Evolutionary conservation across 148 eudicot genomes (phyloP).

Genomic region (Vaccinium corymbosum): DNA sequence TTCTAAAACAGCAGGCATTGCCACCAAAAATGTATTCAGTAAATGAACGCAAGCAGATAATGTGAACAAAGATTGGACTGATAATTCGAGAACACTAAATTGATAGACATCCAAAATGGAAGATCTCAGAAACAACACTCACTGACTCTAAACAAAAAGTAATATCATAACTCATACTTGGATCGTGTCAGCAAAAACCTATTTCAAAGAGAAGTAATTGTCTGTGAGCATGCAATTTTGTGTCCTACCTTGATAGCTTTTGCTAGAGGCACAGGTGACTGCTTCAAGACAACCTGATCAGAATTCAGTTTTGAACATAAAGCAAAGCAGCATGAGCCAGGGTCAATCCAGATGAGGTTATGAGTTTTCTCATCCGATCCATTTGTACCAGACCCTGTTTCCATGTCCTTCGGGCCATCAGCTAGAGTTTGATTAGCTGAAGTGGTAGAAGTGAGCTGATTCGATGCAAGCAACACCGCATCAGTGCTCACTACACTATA

Average conservation of each 20-base stretch:
- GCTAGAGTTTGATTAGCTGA: constrained; percentile 24
- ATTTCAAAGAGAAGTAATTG: not conserved
- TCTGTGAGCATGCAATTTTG: not conserved
- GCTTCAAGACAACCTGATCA: constrained; percentile 68
- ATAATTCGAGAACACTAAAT: not conserved
- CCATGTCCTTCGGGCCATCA: constrained; percentile 24
- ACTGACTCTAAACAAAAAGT: not conserved
- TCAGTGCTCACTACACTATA: constrained; percentile 69
- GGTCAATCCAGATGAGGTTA: constrained; percentile 73
- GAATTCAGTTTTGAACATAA: constrained; percentile 68
- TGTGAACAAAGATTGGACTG: not conserved
- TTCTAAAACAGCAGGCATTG: not conserved
- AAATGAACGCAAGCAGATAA: not conserved
- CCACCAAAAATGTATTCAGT: not conserved
- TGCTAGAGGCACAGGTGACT: constrained; percentile 82
- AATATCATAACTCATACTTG: not conserved
- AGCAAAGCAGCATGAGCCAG: constrained; percentile 84
- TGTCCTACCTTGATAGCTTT: constrained; percentile 82
- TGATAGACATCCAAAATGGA: constrained; percentile 1
- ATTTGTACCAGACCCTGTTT: constrained; percentile 25
- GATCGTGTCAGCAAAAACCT: constrained; percentile 4
- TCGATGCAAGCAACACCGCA: constrained; percentile 62
- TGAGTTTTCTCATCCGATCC: constrained; percentile 30
- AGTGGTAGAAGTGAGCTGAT: constrained; percentile 50
- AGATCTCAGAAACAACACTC: not conserved